Evolutionary conservation across 768 basidiomycete genomes (phyloP).

Genomic region (Tricholoma sp.): DNA sequence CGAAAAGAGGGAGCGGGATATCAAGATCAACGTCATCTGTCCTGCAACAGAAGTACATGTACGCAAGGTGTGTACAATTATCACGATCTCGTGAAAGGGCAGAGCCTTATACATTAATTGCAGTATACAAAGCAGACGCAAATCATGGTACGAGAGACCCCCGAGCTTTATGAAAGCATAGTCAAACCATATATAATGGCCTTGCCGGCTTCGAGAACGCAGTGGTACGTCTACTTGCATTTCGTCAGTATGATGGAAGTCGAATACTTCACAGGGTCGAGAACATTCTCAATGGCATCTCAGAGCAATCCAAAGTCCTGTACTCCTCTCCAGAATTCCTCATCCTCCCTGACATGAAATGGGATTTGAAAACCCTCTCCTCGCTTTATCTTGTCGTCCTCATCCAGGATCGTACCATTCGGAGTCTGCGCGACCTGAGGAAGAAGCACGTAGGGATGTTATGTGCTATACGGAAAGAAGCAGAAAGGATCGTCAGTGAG

Average conservation of each 20-base stretch:
- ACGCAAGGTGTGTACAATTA: constrained; percentile 49
- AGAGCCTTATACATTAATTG: background rate
- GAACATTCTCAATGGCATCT: constrained; percentile 71
- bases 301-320: constrained; percentile 72
- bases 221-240: constrained; percentile 51
- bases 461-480: constrained; percentile 53
- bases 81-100: background rate
- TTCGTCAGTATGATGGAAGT: background rate
- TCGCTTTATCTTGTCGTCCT: constrained; percentile 87
- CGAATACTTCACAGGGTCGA: constrained; percentile 58
- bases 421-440: constrained; percentile 72
- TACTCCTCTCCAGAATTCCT: constrained; percentile 61
- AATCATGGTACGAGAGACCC: constrained; percentile 78
- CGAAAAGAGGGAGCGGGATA: constrained; percentile 44
- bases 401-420: constrained; percentile 53
- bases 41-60: constrained; percentile 92
- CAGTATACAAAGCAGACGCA: constrained; percentile 76
- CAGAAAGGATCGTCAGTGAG: constrained; percentile 44
- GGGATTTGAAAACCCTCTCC: constrained; percentile 74
- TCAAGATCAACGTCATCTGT: constrained; percentile 80
- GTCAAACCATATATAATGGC: constrained; percentile 76
- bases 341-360: constrained; percentile 95
- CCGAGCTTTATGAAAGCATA: constrained; percentile 61
- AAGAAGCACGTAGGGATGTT: constrained; percentile 62
- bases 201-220: constrained; percentile 70